A percentile compares a stretch with the other conserved stretches of the same genome.
These are phyloP conservation scores for Sordariomycetes sp. DNA, from an alignment of 2,329 filamentous ascomycete genomes.

Conservation along the genomic window DNA sequence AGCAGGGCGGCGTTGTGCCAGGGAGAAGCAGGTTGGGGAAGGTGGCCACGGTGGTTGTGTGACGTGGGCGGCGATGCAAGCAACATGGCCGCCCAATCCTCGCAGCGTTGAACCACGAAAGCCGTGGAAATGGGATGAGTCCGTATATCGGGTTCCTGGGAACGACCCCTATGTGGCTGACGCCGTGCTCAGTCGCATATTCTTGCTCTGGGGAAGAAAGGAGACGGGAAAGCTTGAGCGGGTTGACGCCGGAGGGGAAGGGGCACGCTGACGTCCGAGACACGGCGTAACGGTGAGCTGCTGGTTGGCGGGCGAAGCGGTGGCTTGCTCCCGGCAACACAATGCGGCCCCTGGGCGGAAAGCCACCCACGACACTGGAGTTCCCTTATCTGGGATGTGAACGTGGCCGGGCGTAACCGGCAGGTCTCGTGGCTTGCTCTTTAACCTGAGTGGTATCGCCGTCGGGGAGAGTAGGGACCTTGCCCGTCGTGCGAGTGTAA, in stretches of 20 bases:
- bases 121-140: too few species aligned
- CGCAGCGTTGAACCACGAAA: too few species aligned
- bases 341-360: background rate
- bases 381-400: background rate
- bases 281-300: background rate
- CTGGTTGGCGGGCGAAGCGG: background rate
- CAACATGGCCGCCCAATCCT: too few species aligned
- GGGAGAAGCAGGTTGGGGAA: too few species aligned
- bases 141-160: background rate
- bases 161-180: background rate
- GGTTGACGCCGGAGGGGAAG: background rate
- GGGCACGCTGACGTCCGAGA: background rate
- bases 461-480: too few species aligned
- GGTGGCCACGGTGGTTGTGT: too few species aligned
- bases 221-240: background rate
- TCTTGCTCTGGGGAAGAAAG: background rate
- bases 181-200: background rate
- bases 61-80: too few species aligned
- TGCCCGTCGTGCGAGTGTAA: too few species aligned
- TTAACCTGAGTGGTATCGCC: background rate
- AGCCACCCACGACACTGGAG: background rate
- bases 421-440: background rate
- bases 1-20: background rate
- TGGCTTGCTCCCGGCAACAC: background rate
- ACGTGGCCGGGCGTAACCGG: background rate